A percentile compares a stretch with the other conserved stretches of the same genome.
These are phyloP conservation scores for Aureobasidium lini DNA, from an alignment of 2,329 filamentous ascomycete genomes.

Conservation along the genomic window DNA sequence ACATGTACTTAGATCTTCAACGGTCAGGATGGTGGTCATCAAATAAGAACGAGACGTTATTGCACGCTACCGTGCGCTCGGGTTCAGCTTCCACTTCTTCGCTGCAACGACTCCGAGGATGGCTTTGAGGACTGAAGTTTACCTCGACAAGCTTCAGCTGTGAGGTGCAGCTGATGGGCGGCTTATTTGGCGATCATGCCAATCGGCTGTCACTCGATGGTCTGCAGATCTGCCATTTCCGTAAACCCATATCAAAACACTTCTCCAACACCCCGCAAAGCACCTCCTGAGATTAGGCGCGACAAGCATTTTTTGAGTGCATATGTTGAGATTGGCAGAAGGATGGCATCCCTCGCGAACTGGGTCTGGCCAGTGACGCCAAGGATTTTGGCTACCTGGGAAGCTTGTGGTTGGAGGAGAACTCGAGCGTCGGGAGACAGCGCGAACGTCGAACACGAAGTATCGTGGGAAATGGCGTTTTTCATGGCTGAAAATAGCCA, in stretches of 20 bases:
- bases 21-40: neutral
- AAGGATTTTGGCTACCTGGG: neutral
- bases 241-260: neutral
- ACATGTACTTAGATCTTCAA: slow-evolving; percentile 4
- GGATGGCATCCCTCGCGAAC: neutral
- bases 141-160: neutral
- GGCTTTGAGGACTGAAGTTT: slow-evolving; percentile 5
- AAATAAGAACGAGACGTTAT: slow-evolving; percentile 5
- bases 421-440: neutral
- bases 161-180: neutral
- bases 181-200: neutral
- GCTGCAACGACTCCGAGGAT: slow-evolving; percentile 2
- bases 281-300: neutral
- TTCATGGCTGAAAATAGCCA: slow-evolving; percentile 1
- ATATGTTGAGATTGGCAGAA: neutral
- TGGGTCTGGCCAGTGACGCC: neutral
- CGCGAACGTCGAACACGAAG: neutral
- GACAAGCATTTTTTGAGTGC: slow-evolving; percentile 3
- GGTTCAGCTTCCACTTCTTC: slow-evolving; percentile 10
- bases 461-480: slow-evolving; percentile 1
- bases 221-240: neutral
- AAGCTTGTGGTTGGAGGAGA: neutral
- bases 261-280: neutral
- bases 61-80: slow-evolving; percentile 7
- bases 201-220: neutral